These are phyloP conservation scores for Euphorbia celastroides DNA, from an alignment of 441 rosid genomes.

Conservation along the genomic window DNA sequence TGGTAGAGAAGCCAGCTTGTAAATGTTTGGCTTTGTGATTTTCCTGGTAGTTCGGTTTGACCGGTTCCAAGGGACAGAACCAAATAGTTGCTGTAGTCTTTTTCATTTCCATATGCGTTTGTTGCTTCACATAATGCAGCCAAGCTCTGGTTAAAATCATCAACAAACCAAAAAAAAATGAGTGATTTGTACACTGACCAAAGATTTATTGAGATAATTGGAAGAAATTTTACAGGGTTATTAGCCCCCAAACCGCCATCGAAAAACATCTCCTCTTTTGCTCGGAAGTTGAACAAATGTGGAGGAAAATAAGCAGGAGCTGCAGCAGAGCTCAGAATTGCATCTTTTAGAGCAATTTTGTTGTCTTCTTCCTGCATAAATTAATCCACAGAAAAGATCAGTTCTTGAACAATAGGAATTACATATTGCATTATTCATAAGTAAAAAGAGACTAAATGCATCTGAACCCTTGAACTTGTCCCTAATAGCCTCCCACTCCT, in stretches of 20 bases:
- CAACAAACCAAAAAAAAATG: too few species aligned
- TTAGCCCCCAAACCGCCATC: not conserved
- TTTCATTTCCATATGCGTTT: not conserved
- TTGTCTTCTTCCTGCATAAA: not conserved
- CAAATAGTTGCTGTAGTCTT: not conserved
- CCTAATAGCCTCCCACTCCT: too few species aligned
- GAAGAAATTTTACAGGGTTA: not conserved
- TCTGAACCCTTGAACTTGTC: too few species aligned
- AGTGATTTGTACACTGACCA: too few species aligned
- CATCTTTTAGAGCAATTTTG: not conserved
- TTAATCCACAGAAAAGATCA: too few species aligned
- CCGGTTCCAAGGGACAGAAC: not conserved
- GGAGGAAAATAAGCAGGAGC: not conserved
- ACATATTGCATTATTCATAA: too few species aligned
- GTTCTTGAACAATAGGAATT: too few species aligned
- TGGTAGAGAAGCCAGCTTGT: not conserved
- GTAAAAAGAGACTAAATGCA: too few species aligned
- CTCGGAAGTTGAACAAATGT: not conserved
- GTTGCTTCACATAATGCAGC: not conserved
- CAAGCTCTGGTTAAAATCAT: not conserved
- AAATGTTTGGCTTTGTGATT: not conserved
- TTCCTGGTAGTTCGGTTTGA: not conserved
- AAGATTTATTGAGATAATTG: not conserved
- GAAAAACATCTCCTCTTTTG: not conserved
- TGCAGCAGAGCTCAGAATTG: not conserved